These are phyloP conservation scores for Fonsecaea pedrosoi DNA, from an alignment of 2,329 filamentous ascomycete species.

Conservation along the genomic window DNA sequence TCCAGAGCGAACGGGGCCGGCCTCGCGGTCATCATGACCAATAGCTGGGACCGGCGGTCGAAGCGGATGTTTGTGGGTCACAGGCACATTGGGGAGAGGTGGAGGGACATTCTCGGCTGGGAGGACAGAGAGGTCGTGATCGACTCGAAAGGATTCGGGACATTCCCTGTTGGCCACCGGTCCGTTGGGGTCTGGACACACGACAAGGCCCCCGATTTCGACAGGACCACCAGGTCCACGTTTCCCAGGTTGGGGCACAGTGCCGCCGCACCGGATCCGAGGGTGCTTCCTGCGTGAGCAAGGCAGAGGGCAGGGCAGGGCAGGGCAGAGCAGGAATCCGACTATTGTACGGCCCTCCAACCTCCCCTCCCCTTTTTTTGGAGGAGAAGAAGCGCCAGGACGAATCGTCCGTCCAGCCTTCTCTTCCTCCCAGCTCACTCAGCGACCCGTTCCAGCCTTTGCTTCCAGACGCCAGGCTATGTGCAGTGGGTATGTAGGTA, in stretches of 20 bases:
- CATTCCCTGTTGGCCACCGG: constrained; percentile 61
- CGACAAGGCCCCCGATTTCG: constrained; percentile 29
- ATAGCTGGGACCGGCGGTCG: constrained; percentile 47
- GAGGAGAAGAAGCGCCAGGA: neutral
- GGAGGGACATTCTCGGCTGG: constrained; percentile 68
- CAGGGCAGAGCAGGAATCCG: neutral
- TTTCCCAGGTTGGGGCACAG: constrained; percentile 26
- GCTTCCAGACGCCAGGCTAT: neutral
- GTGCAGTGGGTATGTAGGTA: too few species aligned
- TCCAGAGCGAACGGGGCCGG: constrained; percentile 47
- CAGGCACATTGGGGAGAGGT: constrained; percentile 64
- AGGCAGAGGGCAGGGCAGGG: neutral
- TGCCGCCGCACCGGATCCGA: constrained; percentile 13
- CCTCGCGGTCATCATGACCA: constrained; percentile 66
- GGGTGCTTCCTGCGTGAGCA: neutral
- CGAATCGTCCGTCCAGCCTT: neutral
- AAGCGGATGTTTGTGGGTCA: constrained; percentile 69
- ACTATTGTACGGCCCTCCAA: too few species aligned
- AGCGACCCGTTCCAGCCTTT: neutral
- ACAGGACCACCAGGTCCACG: constrained; percentile 26
- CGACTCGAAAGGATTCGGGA: constrained; percentile 64
- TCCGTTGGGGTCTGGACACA: constrained; percentile 65
- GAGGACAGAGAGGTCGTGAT: constrained; percentile 63
- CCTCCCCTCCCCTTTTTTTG: neutral
- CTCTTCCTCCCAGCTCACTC: neutral